phyloP scores from a whole-genome alignment of 305 asterid species.

The Ajuga reptans region DNA sequence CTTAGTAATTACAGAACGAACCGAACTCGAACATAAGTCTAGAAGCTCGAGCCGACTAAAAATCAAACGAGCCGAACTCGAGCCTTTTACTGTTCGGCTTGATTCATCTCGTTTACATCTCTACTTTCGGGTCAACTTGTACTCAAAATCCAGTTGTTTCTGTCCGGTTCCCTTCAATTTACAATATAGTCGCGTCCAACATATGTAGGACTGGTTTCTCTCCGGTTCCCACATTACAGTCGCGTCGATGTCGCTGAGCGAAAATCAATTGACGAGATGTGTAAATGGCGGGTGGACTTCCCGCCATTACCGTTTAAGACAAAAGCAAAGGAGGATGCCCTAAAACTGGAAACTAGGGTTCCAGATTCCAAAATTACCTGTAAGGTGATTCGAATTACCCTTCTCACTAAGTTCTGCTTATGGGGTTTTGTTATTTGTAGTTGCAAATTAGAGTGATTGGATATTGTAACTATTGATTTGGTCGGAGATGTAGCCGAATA shows the following conservation, averaged over 20 bases:
- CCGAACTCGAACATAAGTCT: too few species aligned
- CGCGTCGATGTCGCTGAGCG: not conserved
- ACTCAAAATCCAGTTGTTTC: not conserved
- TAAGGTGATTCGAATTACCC: not conserved
- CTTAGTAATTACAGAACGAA: too few species aligned
- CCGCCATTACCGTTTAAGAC: constrained; percentile 8
- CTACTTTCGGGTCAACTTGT: too few species aligned
- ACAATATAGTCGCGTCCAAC: not conserved
- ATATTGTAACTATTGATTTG: not conserved
- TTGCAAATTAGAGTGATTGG: too few species aligned
- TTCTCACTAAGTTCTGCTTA: not conserved
- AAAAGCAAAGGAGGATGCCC: not conserved
- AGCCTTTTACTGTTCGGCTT: too few species aligned
- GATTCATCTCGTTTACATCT: too few species aligned
- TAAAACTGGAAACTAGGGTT: constrained; percentile 21
- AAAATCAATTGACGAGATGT: not conserved
- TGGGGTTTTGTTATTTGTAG: too few species aligned
- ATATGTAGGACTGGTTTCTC: too few species aligned
- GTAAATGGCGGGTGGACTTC: constrained; percentile 22
- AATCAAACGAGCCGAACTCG: too few species aligned
- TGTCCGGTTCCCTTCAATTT: not conserved
- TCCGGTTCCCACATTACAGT: not conserved
- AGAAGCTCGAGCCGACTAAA: too few species aligned
- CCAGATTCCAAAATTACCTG: not conserved
- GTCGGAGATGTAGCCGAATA: not conserved